phyloP scores from a whole-genome alignment of 2,329 filamentous ascomycete species.

The Bipolaris oryzae region DNA sequence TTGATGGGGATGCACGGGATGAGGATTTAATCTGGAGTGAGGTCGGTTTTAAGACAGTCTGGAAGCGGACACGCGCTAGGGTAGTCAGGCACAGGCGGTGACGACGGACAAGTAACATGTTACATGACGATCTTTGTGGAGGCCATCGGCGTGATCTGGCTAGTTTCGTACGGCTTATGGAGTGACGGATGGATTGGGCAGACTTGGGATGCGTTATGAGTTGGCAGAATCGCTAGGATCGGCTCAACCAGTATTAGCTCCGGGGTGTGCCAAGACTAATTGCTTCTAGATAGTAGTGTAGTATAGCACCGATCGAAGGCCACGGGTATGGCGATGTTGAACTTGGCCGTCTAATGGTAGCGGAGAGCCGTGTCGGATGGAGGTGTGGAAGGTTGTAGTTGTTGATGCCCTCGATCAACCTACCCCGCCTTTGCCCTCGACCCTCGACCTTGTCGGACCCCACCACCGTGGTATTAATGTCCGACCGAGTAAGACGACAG shows the following conservation, averaged over 20 bases:
- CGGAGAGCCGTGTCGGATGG: not conserved
- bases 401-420: not conserved
- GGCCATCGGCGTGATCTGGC: conserved; percentile 32
- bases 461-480: conserved; percentile 1
- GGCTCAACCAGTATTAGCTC: conserved; percentile 27
- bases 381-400: conserved; percentile 1
- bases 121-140: conserved; percentile 45
- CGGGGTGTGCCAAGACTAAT: conserved; percentile 18
- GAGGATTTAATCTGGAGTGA: conserved; percentile 20
- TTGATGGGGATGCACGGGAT: conserved; percentile 12
- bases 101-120: conserved; percentile 45
- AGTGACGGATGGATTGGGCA: conserved; percentile 35
- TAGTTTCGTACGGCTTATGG: conserved; percentile 45
- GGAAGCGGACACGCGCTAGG: conserved; percentile 28
- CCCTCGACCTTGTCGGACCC: conserved; percentile 5
- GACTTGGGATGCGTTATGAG: conserved; percentile 45
- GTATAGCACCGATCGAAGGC: conserved; percentile 7
- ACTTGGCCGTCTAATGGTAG: conserved; percentile 7
- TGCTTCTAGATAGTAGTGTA: conserved; percentile 2
- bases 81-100: conserved; percentile 44
- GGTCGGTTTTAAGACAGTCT: conserved; percentile 29
- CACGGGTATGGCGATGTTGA: not conserved
- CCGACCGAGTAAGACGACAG: conserved; percentile 1
- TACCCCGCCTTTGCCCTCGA: conserved; percentile 11
- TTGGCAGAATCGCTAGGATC: conserved; percentile 43